These are phyloP conservation scores for Aspergillus carlsbadensis DNA, from an alignment of 495 filamentous ascomycete species.

Conservation along the genomic window DNA sequence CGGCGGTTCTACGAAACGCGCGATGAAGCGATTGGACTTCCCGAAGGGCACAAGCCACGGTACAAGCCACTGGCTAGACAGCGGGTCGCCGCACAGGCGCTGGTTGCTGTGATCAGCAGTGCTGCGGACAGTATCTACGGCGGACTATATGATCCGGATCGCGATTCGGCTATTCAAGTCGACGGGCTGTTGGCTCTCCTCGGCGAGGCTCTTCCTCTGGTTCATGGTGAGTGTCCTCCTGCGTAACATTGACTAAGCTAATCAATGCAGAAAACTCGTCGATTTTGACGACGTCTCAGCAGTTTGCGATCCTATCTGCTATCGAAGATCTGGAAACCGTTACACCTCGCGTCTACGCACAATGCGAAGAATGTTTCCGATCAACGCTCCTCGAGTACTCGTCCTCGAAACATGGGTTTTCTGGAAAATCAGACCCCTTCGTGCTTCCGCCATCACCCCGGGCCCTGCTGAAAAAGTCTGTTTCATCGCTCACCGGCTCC, in stretches of 20 bases:
- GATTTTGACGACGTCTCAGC: conserved; percentile 55
- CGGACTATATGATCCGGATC: conserved; percentile 75
- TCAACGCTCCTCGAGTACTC: conserved; percentile 47
- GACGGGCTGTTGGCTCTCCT: conserved; percentile 81
- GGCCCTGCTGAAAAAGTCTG: conserved; percentile 66
- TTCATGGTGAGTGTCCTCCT: conserved; percentile 51
- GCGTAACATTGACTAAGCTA: background rate
- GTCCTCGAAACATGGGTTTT: conserved; percentile 46
- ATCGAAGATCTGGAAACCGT: conserved; percentile 82
- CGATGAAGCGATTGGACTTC: conserved; percentile 55
- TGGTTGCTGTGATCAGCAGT: conserved; percentile 76
- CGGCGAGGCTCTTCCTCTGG: conserved; percentile 76
- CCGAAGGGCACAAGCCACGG: conserved; percentile 40
- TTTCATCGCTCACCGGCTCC: conserved; percentile 51
- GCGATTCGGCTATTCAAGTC: conserved; percentile 77
- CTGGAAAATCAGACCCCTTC: conserved; percentile 31
- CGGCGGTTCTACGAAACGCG: conserved; percentile 84
- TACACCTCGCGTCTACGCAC: conserved; percentile 62
- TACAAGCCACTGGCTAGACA: conserved; percentile 54
- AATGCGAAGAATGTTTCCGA: conserved; percentile 68
- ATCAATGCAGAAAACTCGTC: conserved; percentile 32
- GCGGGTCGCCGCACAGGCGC: conserved; percentile 64
- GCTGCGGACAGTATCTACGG: conserved; percentile 86
- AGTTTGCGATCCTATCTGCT: conserved; percentile 73
- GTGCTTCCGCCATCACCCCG: conserved; percentile 50